Base-by-base conservation (phyloP, 2,329 filamentous ascomycete genomes). In the Malbranchea cinnamomea region DNA sequence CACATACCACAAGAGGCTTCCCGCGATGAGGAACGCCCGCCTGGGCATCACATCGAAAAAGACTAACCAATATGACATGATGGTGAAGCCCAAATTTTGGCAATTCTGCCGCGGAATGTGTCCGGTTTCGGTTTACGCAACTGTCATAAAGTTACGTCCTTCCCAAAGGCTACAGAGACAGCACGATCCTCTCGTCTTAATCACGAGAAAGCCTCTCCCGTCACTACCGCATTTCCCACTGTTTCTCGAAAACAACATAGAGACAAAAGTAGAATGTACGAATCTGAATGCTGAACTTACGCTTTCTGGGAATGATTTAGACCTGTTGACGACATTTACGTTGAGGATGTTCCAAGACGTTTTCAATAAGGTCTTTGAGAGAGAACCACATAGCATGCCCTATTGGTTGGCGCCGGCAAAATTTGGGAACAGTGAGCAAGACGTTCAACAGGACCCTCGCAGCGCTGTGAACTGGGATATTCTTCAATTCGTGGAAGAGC, bases 321-420 rank as follows among this genome's bases (percentile, higher is more conserved):
- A 66, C 1, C 49, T 59, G 2, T 49, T 95, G n/a, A 74, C 72
- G 1, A 53, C 51, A 0, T 92, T 89, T 48, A 93, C 81, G 0
- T 56, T 91, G 23, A 65, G 68, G 4, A 53, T 91, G 0, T 94
- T 91, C 50, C 59, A 70, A 10, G 83, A 95, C 41, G 61, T 94
- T 0, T 95, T 93, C 58, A 87, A 84, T 52, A 98, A 98, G 50
- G 63, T 65, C 3, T 98, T 82, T 44, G 72, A 79, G 28, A 60
- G 68, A 0, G 62, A 72, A 10, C 42, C 62, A 0, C 53, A 63
- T 1, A 71, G 75, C 16, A 67, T 93, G 49, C 77, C 84, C 0
- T 98, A 94, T 52, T 93, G 84, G 60, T 47, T 94, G 9, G 78
- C 74, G 0, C 87, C 89, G 4, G 40, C 64, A 9, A n/a, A n/a